Evolutionary conservation across 192 early-diverging fungal genomes (phyloP).

Genomic region (Podila epicladia): DNA sequence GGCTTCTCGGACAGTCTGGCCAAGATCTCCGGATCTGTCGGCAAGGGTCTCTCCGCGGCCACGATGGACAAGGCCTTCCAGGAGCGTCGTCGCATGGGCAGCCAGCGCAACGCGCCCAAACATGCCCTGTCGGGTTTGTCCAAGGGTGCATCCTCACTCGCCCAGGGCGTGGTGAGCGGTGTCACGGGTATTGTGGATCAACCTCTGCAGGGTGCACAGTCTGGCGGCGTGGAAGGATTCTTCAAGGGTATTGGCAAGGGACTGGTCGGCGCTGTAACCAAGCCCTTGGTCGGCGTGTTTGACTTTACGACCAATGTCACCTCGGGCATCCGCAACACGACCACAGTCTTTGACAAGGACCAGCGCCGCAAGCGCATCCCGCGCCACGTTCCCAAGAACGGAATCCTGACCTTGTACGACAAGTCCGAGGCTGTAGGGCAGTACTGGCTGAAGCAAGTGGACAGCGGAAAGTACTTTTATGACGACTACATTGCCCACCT

Average conservation of each 20-base stretch:
- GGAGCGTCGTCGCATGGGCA: conserved; percentile 80
- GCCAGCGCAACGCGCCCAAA: conserved; percentile 86
- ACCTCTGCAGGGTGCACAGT: conserved; percentile 88
- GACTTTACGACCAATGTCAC: conserved; percentile 95
- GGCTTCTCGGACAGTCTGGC: conserved; percentile 95
- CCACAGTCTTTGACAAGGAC: conserved; percentile 85
- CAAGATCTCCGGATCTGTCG: conserved; percentile 95
- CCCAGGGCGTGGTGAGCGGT: conserved; percentile 85
- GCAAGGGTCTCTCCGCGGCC: conserved; percentile 95
- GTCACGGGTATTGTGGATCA: conserved; percentile 85
- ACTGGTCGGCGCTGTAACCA: conserved; percentile 91
- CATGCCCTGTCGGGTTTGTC: conserved; percentile 92
- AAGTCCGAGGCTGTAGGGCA: conserved; percentile 86
- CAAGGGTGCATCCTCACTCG: conserved; percentile 86
- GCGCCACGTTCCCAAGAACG: conserved; percentile 84
- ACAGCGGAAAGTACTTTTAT: conserved; percentile 78
- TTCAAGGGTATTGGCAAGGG: conserved; percentile 96
- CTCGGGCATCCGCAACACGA: conserved; percentile 90
- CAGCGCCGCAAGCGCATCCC: conserved; percentile 89
- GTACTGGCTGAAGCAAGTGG: conserved; percentile 83
- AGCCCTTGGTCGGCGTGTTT: conserved; percentile 95
- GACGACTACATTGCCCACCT: conserved; percentile 92
- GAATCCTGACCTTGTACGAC: conserved; percentile 74
- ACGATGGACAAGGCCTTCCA: conserved; percentile 95
- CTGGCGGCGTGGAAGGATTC: conserved; percentile 93